phyloP scores from a whole-genome alignment of 2,329 filamentous ascomycete genomes.

The Cercospora nicotianae region DNA sequence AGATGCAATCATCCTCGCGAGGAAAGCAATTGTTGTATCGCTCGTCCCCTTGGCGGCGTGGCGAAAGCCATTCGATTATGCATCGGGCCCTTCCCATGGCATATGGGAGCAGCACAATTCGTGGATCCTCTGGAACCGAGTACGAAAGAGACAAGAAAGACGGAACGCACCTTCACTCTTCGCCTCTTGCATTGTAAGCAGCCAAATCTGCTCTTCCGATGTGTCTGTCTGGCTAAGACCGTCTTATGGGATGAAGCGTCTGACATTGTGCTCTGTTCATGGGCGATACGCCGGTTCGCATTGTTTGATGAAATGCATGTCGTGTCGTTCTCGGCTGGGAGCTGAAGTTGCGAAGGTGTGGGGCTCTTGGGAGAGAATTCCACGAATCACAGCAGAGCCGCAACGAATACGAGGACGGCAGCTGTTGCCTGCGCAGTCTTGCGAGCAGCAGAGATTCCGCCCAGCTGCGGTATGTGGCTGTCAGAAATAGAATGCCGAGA shows the following conservation, averaged over 20 bases:
- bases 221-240: conserved; percentile 13
- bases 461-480: not conserved
- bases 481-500: not conserved
- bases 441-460: not conserved
- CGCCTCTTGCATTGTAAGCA: conserved; percentile 26
- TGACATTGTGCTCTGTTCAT: not conserved
- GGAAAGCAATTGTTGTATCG: not conserved
- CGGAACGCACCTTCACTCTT: conserved; percentile 23
- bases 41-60: not conserved
- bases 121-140: not conserved
- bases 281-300: not conserved
- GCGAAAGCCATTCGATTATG: not conserved
- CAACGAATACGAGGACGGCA: not conserved
- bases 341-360: not conserved
- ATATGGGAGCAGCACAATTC: not conserved
- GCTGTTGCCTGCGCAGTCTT: not conserved
- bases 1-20: not conserved
- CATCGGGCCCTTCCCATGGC: not conserved
- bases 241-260: conserved; percentile 1
- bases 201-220: conserved; percentile 23
- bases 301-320: not conserved
- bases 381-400: not conserved
- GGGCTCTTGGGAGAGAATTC: not conserved
- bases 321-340: not conserved
- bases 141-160: not conserved